A percentile compares a stretch with the other conserved stretches of the same genome.
Conservation (phyloP, 2,329 filamentous ascomycete genomes). For the Cladophialophora chaetospira region DNA sequence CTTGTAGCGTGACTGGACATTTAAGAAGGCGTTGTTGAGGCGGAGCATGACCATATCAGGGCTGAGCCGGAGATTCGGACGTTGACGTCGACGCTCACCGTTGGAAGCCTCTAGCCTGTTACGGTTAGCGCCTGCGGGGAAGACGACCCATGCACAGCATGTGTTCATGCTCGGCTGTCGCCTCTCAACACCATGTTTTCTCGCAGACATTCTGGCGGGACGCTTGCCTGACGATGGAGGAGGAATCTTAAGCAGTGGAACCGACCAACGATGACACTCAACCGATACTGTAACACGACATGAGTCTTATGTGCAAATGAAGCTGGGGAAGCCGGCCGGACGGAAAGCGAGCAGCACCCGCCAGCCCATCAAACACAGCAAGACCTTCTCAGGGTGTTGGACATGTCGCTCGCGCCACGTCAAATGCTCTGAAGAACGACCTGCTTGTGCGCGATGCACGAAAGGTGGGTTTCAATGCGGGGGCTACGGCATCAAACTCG, state of each 20-base stretch:
- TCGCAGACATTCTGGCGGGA: too few species aligned
- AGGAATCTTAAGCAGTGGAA: neutral
- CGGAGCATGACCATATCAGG: slow-evolving; percentile 17
- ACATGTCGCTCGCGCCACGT: slow-evolving; percentile 30
- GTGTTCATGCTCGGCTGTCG: too few species aligned
- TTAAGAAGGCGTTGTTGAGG: slow-evolving; percentile 19
- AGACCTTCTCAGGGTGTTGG: slow-evolving; percentile 29
- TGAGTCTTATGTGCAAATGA: slow-evolving; percentile 18
- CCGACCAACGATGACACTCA: neutral
- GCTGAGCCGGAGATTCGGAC: neutral
- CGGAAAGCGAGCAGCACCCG: slow-evolving; percentile 19
- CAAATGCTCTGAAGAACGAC: slow-evolving; percentile 37
- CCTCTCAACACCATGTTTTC: too few species aligned
- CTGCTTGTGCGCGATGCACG: slow-evolving; percentile 34
- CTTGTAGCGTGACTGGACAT: slow-evolving; percentile 1
- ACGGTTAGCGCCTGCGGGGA: too few species aligned
- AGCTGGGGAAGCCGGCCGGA: slow-evolving; percentile 4
- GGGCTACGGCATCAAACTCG: slow-evolving; percentile 33
- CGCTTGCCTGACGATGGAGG: neutral
- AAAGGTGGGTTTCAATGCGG: slow-evolving; percentile 37
- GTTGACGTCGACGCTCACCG: slow-evolving; percentile 14
- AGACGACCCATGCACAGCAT: too few species aligned
- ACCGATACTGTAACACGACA: neutral
- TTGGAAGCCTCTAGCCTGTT: too few species aligned
- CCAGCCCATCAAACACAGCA: slow-evolving; percentile 28